Percentiles rank a stretch among this genome's conserved stretches.
Evolutionary conservation across 305 asterid species (phyloP).

Genomic region (Fraxinus greggii): DNA sequence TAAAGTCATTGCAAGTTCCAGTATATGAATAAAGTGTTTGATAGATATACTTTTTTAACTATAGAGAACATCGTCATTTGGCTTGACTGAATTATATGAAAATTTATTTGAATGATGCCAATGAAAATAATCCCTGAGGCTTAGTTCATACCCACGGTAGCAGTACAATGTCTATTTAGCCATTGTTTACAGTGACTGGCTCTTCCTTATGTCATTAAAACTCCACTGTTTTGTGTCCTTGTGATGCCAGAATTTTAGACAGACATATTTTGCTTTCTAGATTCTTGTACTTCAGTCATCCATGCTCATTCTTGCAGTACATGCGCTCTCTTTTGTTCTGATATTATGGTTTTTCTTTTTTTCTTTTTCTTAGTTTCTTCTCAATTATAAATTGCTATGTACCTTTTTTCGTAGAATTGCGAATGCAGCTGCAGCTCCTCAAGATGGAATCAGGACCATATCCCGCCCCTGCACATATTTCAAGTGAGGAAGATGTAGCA

Average conservation of each 20-base stretch:
- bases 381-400: not conserved
- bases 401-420: conserved; percentile 39
- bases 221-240: not conserved
- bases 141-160: not conserved
- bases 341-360: not conserved
- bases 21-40: not conserved
- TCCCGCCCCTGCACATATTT: conserved; percentile 19
- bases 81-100: not conserved
- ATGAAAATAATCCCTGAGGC: not conserved
- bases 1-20: conserved; percentile 2
- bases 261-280: not conserved
- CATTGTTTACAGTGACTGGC: not conserved
- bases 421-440: conserved; percentile 60
- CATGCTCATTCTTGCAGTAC: not conserved
- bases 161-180: not conserved
- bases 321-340: not conserved
- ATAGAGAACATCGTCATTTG: not conserved
- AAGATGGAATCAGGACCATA: conserved; percentile 42
- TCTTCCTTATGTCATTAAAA: not conserved
- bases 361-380: conserved; percentile 5
- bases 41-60: not conserved
- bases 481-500: conserved; percentile 24
- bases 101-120: not conserved
- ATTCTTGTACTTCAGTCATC: not conserved
- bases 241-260: not conserved